Percentiles rank a stretch among this genome's conserved stretches.
These are phyloP conservation scores for Kodamaea sp. DNA, from an alignment of 1,139 yeast genomes.

Conservation along the genomic window DNA sequence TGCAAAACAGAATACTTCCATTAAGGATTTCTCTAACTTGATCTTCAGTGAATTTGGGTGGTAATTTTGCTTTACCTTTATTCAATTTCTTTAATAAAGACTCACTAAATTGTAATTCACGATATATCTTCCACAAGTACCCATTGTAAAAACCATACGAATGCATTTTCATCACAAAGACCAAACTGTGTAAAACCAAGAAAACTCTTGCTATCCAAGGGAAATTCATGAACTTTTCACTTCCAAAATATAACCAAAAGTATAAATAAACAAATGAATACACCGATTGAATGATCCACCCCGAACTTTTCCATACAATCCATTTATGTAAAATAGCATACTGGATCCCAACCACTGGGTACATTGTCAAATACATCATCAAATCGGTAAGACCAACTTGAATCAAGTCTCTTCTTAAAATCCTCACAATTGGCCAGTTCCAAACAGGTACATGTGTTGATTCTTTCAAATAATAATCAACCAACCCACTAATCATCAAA, in stretches of 20 bases:
- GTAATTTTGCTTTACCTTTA: conserved; percentile 7
- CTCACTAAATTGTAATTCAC: conserved; percentile 54
- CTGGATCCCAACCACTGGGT: conserved; percentile 56
- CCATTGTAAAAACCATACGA: conserved; percentile 89
- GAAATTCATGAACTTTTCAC: conserved; percentile 39
- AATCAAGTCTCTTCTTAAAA: conserved; percentile 53
- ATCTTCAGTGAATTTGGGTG: conserved; percentile 23
- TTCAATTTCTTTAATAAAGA: conserved; percentile 24
- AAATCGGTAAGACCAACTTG: conserved; percentile 68
- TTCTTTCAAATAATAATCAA: conserved; percentile 33
- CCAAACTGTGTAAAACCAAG: conserved; percentile 76
- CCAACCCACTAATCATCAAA: conserved; percentile 44
- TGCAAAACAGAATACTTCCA: conserved; percentile 57
- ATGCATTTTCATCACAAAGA: conserved; percentile 88
- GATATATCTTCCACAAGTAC: conserved; percentile 63
- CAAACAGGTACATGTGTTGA: conserved; percentile 21
- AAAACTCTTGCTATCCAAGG: conserved; percentile 92
- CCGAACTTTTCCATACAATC: conserved; percentile 56
- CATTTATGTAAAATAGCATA: conserved; percentile 36
- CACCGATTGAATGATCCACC: conserved; percentile 56
- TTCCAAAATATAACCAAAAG: conserved; percentile 52
- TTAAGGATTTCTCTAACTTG: conserved; percentile 27
- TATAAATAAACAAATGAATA: conserved; percentile 52
- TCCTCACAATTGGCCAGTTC: conserved; percentile 48
- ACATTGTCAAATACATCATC: conserved; percentile 62